Evolutionary conservation across 129 eudicot species (phyloP).

Genomic region (Tagetes patula): DNA sequence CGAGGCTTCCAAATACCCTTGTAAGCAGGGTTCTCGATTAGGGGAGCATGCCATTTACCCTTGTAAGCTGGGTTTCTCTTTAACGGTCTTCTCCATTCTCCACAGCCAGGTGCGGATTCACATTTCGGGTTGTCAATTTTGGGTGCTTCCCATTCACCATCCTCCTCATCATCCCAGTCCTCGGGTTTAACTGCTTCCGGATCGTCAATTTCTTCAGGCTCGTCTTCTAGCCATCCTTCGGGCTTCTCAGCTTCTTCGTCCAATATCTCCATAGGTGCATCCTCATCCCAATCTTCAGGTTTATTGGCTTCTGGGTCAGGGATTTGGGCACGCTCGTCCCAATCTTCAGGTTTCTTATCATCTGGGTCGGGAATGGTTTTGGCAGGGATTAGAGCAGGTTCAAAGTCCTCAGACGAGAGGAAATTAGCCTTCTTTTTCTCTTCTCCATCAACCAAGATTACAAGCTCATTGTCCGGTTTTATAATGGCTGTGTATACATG

Average conservation of each 20-base stretch:
- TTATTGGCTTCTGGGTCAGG: conserved; percentile 83
- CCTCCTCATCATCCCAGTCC: conserved; percentile 98
- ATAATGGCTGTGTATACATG: conserved; percentile 93
- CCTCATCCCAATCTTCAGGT: conserved; percentile 97
- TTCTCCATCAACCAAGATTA: conserved; percentile 77
- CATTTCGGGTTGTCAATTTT: conserved; percentile 92
- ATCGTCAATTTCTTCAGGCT: conserved; percentile 89
- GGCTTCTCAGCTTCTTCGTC: conserved; percentile 88
- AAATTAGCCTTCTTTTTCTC: conserved; percentile 95
- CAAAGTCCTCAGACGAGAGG: conserved; percentile 71
- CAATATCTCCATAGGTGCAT: conserved; percentile 90
- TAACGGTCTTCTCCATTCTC: conserved; percentile 88
- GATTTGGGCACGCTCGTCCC: conserved; percentile 91
- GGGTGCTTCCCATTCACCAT: conserved; percentile 99
- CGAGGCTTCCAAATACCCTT: conserved; percentile 98
- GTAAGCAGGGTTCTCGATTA: conserved; percentile 80
- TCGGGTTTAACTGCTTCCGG: conserved; percentile 89
- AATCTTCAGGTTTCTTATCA: conserved; percentile 90
- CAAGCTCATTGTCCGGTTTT: conserved; percentile 69
- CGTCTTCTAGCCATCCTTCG: conserved; percentile 95
- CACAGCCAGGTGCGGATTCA: conserved; percentile 78
- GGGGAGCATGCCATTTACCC: conserved; percentile 92
- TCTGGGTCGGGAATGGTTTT: conserved; percentile 95
- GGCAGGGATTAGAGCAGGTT: conserved; percentile 77
- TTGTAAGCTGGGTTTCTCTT: conserved; percentile 89